Base-by-base conservation (phyloP, 2,329 filamentous ascomycete species). In the Fusarium praegraminearum region DNA sequence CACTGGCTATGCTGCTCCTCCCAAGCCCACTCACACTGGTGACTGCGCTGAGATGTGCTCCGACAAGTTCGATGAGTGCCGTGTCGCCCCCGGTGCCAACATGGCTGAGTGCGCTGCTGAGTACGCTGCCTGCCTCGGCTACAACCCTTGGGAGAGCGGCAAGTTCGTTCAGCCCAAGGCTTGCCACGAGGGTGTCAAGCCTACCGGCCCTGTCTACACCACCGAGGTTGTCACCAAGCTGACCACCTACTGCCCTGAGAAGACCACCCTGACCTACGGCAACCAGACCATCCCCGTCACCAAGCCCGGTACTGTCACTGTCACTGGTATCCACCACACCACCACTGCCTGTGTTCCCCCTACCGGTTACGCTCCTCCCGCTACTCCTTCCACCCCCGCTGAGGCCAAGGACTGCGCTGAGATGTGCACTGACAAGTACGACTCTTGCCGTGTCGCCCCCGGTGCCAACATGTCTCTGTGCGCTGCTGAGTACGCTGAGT, bases 161-260 rank as follows among this genome's bases (percentile, higher is more conserved):
- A 28, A 41, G 65, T 24, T 59, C 20, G 62, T 63, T 16, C 38
- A 43, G 10, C 71, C 72, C 28, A 72, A 60, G 1, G 60, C 73
- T 32, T 76, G 73, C 62, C 85, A 85, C 82, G 85, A 87, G 55
- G 81, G 88, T 73, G 81, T 88, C 75, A 80, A 67, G 62, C 50
- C 62, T 26, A 44, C 50, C 15, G 26, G 28, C 13, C 49, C 63
- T n/a, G 45, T 33, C 50, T 67, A 57, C 63, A 67, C 64, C 64
- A 67, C 64, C 3, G 64, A 67, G 64, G 57, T 67, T 5, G 46
- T 67, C 32, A 67, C 64, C 32, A 50, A 53, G 30, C 35, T 81
- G 76, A 84, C 82, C 79, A 82, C 83, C 77, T 82, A 53, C 49
- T 57, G 56, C 57, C 70, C 76, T 40, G 75, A 73, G 71, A 45